Conservation (phyloP, 2,329 filamentous ascomycete genomes). For the Penicillium sp. region DNA sequence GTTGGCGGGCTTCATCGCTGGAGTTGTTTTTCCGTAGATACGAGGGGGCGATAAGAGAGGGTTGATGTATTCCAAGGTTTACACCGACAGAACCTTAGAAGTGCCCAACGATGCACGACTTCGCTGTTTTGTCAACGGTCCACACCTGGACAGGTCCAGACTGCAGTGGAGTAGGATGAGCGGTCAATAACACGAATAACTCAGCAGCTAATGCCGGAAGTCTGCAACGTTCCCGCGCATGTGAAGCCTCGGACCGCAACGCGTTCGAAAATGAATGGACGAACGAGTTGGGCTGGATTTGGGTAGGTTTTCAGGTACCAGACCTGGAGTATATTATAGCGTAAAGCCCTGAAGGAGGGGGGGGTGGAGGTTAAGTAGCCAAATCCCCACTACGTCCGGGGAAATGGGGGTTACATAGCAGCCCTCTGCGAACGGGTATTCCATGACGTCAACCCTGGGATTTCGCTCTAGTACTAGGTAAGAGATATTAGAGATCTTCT, state of each 20-base stretch:
- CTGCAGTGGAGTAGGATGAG: conserved; percentile 1
- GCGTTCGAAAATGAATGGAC: neutral
- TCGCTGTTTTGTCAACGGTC: neutral
- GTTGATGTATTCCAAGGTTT: neutral
- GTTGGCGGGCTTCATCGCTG: conserved; percentile 30
- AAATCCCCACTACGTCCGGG: neutral
- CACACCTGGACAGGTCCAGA: neutral
- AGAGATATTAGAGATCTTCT: neutral
- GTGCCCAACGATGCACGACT: conserved; percentile 5
- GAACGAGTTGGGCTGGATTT: conserved; percentile 1
- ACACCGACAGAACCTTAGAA: neutral
- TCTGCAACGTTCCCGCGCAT: conserved; percentile 2
- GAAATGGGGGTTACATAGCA: neutral
- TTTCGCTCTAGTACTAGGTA: too few relatives aligned
- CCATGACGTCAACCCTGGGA: neutral
- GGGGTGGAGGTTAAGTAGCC: neutral
- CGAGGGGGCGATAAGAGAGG: neutral
- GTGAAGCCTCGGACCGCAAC: neutral
- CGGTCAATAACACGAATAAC: conserved; percentile 6
- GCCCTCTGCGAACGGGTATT: neutral
- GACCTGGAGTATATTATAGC: too few relatives aligned
- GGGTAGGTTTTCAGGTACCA: conserved; percentile 5
- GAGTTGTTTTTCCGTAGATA: conserved; percentile 3
- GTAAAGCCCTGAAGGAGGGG: too few relatives aligned
- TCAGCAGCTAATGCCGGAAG: neutral